Evolutionary conservation across 1,139 yeast genomes (phyloP), one percentile per base, ranked within the genome.

Genomic region (Debaryomyces psychrophilus): DNA sequence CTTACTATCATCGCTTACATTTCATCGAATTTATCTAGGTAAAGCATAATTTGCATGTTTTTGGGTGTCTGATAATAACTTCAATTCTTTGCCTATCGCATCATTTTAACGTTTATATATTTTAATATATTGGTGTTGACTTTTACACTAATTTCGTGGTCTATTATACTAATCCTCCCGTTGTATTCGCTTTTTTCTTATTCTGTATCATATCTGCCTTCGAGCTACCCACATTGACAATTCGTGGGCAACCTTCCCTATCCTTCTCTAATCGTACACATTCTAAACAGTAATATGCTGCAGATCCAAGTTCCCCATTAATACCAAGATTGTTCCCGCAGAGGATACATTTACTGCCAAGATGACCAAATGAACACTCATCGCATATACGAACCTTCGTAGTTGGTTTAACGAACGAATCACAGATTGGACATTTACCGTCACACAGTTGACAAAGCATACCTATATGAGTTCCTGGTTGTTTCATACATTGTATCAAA

Each of bases 171-270:
- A 38, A 28, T 28, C 34, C 41, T 18, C 41, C 35, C 5, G 33
- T 38, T 11, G 34, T 20, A 5, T 20, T 28, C 8, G 35, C 41
- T 28, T 38, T 55, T 51, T 53, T 56, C 67, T 79, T 81, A 55
- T 83, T 88, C 59, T 79, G 85, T 54, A 82, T 81, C 68, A 79
- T 71, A 56, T 88, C 96, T 9, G 84, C 76, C 60, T 82, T 79
- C 48, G 84, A 79, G 27, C 90, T 81, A 3, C 98, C 97, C 44
- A 90, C 71, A 59, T 90, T 92, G 20, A 87, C 65, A 43, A 92
- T 81, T 55, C 87, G 77, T 0, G 98, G 98, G 68, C 99, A 92
- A 1, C 99, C 99, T 61, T 92, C 97, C 36, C 97, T 71, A 60
- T 89, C 90, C 58, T 83, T 83, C 58, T 90, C 98, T 41, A 81